Evolutionary conservation across 1,284 basidiomycete species (phyloP).

Genomic region (Inonotus obliquus): DNA sequence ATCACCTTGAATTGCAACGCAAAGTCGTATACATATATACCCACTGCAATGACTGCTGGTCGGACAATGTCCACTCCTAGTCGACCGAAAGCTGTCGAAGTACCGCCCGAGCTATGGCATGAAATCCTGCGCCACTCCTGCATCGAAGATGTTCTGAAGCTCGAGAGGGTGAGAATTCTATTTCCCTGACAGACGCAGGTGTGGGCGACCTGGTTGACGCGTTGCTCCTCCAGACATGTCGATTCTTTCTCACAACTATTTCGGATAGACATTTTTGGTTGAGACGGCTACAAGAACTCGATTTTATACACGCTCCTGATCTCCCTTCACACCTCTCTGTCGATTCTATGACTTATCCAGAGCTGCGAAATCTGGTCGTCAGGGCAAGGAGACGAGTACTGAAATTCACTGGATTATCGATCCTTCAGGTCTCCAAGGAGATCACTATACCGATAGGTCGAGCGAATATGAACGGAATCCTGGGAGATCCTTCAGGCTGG

Average conservation of each 20-base stretch:
- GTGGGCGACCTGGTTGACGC: background rate
- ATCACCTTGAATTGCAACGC: background rate
- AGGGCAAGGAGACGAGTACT: background rate
- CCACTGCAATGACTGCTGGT: background rate
- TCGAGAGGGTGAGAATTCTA: conserved; percentile 13
- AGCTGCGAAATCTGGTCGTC: conserved; percentile 6
- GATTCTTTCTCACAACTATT: background rate
- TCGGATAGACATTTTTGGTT: conserved; percentile 9
- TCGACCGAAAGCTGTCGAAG: background rate
- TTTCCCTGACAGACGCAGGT: too few species aligned
- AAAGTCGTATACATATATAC: background rate
- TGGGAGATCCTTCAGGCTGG: conserved; percentile 7
- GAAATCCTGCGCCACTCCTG: conserved; percentile 1
- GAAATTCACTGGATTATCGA: background rate
- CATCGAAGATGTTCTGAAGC: background rate
- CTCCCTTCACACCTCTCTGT: conserved; percentile 7
- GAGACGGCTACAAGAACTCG: conserved; percentile 2
- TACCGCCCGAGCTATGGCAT: conserved; percentile 6
- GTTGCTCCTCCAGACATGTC: background rate
- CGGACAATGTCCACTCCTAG: background rate
- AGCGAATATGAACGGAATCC: background rate
- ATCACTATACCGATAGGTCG: background rate
- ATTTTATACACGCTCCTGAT: conserved; percentile 8
- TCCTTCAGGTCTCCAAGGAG: background rate
- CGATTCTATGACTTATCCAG: background rate